Evolutionary conservation across 768 basidiomycete genomes (phyloP).

Genomic region (Tricholoma terreum): DNA sequence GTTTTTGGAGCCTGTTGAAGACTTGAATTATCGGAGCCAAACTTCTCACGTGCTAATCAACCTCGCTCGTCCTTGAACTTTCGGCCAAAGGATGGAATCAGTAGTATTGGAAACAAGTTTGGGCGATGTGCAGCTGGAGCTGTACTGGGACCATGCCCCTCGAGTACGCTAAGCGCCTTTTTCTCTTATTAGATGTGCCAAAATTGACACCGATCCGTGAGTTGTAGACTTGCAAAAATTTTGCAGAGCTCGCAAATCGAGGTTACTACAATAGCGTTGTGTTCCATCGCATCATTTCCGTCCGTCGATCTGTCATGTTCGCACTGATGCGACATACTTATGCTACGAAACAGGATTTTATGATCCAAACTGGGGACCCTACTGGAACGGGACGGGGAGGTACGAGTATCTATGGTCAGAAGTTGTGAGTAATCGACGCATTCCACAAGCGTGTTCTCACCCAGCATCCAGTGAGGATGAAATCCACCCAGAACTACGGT

Average conservation of each 20-base stretch:
- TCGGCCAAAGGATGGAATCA: constrained; percentile 37
- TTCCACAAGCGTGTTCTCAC: constrained; percentile 1
- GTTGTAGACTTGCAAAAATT: constrained; percentile 89
- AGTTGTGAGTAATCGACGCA: constrained; percentile 57
- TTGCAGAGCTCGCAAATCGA: constrained; percentile 82
- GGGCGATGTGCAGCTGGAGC: constrained; percentile 85
- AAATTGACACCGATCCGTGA: constrained; percentile 17
- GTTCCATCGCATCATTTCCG: constrained; percentile 91
- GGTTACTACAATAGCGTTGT: constrained; percentile 91
- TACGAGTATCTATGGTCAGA: constrained; percentile 84
- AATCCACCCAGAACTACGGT: constrained; percentile 84
- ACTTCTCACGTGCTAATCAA: background rate
- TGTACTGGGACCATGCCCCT: constrained; percentile 93
- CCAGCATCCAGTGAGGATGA: constrained; percentile 70
- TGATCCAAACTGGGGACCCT: constrained; percentile 96
- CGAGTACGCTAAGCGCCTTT: constrained; percentile 40
- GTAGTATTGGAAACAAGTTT: constrained; percentile 80
- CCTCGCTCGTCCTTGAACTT: background rate
- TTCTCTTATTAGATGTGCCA: constrained; percentile 3
- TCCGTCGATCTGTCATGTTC: constrained; percentile 30
- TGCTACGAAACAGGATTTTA: constrained; percentile 68
- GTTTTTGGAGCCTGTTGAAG: background rate
- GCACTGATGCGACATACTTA: background rate
- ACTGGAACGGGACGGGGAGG: constrained; percentile 94
- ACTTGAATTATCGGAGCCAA: background rate